Evolutionary conservation across 2,329 filamentous ascomycete species (phyloP).

Genomic region (Fusarium penzigii): DNA sequence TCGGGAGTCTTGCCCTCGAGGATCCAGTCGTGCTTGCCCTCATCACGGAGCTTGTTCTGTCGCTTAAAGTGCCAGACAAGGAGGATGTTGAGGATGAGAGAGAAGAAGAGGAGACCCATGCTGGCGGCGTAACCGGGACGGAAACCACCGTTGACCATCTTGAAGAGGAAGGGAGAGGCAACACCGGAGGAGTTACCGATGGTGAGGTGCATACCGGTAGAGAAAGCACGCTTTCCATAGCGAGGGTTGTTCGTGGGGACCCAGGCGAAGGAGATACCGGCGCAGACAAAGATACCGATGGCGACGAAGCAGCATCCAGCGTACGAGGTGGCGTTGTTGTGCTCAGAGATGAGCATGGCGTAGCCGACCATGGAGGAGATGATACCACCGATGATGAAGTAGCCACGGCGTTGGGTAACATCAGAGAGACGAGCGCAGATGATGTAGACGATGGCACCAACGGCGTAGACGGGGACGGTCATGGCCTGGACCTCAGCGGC

Average conservation of each 20-base stretch:
- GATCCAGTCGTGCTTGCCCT: conserved; percentile 40
- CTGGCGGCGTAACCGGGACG: conserved; percentile 53
- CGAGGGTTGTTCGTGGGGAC: conserved; percentile 60
- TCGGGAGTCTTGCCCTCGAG: conserved; percentile 42
- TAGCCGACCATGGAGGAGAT: conserved; percentile 58
- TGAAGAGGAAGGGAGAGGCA: conserved; percentile 60
- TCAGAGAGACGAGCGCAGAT: conserved; percentile 59
- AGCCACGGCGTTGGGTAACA: conserved; percentile 54
- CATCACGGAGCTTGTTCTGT: conserved; percentile 38
- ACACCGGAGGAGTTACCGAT: conserved; percentile 65
- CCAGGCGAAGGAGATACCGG: conserved; percentile 40
- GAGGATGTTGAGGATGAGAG: conserved; percentile 30
- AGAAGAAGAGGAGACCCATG: conserved; percentile 46
- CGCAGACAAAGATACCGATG: conserved; percentile 50
- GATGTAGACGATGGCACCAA: conserved; percentile 64
- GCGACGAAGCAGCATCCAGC: conserved; percentile 64
- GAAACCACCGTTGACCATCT: conserved; percentile 45
- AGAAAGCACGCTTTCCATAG: conserved; percentile 65
- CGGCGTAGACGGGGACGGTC: conserved; percentile 67
- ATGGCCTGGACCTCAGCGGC: conserved; percentile 63
- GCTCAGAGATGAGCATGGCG: conserved; percentile 55
- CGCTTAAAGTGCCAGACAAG: conserved; percentile 33
- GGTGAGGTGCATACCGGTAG: conserved; percentile 61
- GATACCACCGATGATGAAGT: conserved; percentile 54
- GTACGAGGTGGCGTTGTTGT: conserved; percentile 59